phyloP scores from a whole-genome alignment of 108 stramenopile genomes.

The Pseudonitzschia pungens region DNA sequence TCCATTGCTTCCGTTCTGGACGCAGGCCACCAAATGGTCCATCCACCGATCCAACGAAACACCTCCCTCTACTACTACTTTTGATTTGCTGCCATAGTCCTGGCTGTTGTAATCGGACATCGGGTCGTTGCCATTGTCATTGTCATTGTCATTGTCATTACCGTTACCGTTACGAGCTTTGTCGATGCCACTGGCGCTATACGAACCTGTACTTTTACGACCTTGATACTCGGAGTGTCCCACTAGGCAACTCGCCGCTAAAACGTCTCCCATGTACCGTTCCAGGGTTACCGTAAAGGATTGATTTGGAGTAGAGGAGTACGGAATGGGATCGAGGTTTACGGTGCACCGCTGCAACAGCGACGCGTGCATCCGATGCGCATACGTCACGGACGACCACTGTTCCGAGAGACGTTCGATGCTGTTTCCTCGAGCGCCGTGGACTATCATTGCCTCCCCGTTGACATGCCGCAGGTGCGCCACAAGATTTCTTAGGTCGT shows the following conservation, averaged over 20 bases:
- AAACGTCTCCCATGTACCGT: conserved; percentile 44
- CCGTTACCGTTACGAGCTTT: too few relatives aligned
- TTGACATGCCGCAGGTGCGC: conserved; percentile 3
- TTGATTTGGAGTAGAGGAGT: neutral
- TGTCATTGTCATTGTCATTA: too few relatives aligned
- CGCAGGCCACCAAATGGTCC: neutral
- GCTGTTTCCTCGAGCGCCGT: too few relatives aligned
- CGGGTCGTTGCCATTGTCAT: too few relatives aligned
- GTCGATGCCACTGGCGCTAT: neutral
- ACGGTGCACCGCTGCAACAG: conserved; percentile 14
- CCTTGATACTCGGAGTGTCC: too few relatives aligned
- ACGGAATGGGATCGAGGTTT: neutral
- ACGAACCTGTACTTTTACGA: too few relatives aligned
- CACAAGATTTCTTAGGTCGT: conserved; percentile 18
- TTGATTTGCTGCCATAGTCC: neutral
- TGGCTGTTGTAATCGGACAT: neutral
- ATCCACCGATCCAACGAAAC: conserved; percentile 11
- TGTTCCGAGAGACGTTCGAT: neutral
- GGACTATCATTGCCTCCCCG: neutral
- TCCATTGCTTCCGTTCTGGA: neutral
- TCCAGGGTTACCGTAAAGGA: conserved; percentile 29
- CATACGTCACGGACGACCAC: conserved; percentile 1
- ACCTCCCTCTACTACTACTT: conserved; percentile 36
- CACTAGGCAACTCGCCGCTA: conserved; percentile 33
- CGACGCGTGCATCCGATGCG: conserved; percentile 24